Percentiles rank a stretch among this genome's conserved stretches.
Evolutionary conservation across 371 early-diverging fungal species (phyloP).

Genomic region (Apophysomyces sp.): DNA sequence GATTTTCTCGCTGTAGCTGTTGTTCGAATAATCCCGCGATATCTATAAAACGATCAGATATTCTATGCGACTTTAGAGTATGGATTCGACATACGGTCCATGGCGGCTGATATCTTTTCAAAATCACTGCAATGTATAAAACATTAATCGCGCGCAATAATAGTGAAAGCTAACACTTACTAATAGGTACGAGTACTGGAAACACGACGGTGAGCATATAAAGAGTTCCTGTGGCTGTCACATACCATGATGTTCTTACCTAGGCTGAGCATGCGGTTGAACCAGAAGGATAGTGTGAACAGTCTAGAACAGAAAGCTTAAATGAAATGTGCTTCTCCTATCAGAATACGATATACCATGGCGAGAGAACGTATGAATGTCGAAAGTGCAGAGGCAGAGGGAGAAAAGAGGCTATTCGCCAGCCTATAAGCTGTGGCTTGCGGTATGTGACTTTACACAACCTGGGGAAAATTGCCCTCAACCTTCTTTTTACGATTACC

Average conservation of each 20-base stretch:
- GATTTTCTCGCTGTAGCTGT: slow-evolving; percentile 40
- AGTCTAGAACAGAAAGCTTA: neutral
- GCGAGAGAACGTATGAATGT: neutral
- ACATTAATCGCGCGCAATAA: neutral
- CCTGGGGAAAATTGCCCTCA: too few relatives aligned
- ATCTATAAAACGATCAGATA: slow-evolving; percentile 14
- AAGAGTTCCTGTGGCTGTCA: neutral
- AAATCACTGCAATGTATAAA: slow-evolving; percentile 23
- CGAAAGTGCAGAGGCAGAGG: too few relatives aligned
- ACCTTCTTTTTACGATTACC: too few relatives aligned
- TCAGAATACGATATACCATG: neutral
- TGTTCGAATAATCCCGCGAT: slow-evolving; percentile 43
- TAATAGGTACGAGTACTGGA: slow-evolving; percentile 30
- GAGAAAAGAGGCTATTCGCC: too few relatives aligned
- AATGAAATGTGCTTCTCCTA: neutral
- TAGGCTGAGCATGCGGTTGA: slow-evolving; percentile 12
- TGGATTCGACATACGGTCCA: slow-evolving; percentile 26
- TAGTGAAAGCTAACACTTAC: slow-evolving; percentile 16
- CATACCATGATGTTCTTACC: slow-evolving; percentile 11
- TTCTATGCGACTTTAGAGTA: neutral
- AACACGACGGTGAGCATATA: neutral
- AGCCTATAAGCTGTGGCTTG: too few relatives aligned
- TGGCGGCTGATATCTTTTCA: slow-evolving; percentile 26
- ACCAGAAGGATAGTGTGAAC: slow-evolving; percentile 26
- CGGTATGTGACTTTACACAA: too few relatives aligned